These are phyloP conservation scores for Graphiopsis chlorocephala DNA, from an alignment of 2,329 filamentous ascomycete species.

Conservation along the genomic window DNA sequence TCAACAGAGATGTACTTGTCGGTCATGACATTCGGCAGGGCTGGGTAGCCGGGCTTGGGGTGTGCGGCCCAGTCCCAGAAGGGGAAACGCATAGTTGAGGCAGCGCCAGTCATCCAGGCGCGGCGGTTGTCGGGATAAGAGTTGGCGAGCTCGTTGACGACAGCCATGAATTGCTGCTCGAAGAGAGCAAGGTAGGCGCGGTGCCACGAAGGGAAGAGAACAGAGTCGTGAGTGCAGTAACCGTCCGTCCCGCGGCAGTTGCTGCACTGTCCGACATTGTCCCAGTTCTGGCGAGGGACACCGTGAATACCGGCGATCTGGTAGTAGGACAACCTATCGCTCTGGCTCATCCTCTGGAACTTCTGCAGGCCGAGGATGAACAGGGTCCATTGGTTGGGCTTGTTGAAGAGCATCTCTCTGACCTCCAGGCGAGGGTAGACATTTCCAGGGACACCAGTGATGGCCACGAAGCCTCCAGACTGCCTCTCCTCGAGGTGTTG, in stretches of 20 bases:
- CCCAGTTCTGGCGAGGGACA: constrained; percentile 31
- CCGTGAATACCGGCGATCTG: constrained; percentile 32
- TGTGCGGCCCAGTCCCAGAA: constrained; percentile 32
- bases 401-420: constrained; percentile 23
- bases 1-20: constrained; percentile 27
- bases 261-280: constrained; percentile 30
- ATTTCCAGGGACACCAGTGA: constrained; percentile 20
- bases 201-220: constrained; percentile 36
- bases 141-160: constrained; percentile 29
- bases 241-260: constrained; percentile 29
- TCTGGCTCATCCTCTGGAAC: constrained; percentile 22
- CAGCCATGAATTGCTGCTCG: constrained; percentile 33
- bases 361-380: constrained; percentile 27
- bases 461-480: constrained; percentile 15
- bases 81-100: constrained; percentile 26
- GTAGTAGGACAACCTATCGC: constrained; percentile 25
- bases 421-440: constrained; percentile 28
- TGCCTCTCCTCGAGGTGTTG: constrained; percentile 14
- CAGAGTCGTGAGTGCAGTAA: constrained; percentile 36
- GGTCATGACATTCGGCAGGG: constrained; percentile 27
- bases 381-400: constrained; percentile 26
- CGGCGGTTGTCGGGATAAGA: constrained; percentile 23
- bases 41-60: constrained; percentile 21
- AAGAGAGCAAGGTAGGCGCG: constrained; percentile 34
- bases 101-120: constrained; percentile 26